phyloP scores from a whole-genome alignment of 192 early-diverging fungal genomes.

The Neocallimastix lanati region DNA sequence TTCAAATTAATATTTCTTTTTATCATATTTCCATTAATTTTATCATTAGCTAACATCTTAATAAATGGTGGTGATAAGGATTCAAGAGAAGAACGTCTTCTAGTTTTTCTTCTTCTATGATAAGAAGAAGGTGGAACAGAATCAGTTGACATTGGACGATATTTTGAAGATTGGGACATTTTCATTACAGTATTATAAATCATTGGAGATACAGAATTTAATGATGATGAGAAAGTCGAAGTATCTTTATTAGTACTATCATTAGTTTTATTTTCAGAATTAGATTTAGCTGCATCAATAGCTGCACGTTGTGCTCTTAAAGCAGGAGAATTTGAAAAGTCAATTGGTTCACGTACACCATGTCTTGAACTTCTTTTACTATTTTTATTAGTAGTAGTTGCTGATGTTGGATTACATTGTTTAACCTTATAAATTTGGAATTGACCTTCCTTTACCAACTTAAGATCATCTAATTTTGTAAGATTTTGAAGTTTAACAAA shows the following conservation, averaged over 20 bases:
- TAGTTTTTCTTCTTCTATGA: neutral
- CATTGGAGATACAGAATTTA: neutral
- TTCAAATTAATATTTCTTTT: too few relatives aligned
- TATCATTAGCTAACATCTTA: neutral
- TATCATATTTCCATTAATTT: neutral
- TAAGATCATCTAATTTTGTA: neutral
- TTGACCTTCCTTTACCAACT: neutral
- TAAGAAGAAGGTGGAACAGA: neutral
- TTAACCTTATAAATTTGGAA: neutral
- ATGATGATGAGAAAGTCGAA: neutral
- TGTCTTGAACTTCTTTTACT: neutral
- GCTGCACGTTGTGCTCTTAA: neutral
- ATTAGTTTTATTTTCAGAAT: too few relatives aligned
- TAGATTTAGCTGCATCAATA: too few relatives aligned
- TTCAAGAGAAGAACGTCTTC: neutral
- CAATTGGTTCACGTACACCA: neutral
- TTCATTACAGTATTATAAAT: neutral
- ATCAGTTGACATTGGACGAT: neutral
- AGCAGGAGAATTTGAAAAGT: neutral
- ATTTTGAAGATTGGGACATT: neutral
- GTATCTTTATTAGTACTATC: too few relatives aligned
- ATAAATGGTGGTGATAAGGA: neutral
- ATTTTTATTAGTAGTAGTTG: neutral
- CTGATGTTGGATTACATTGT: neutral
- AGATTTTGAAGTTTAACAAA: neutral